These are phyloP conservation scores for Neurospora pannonica DNA, from an alignment of 495 filamentous ascomycete species.

Conservation along the genomic window DNA sequence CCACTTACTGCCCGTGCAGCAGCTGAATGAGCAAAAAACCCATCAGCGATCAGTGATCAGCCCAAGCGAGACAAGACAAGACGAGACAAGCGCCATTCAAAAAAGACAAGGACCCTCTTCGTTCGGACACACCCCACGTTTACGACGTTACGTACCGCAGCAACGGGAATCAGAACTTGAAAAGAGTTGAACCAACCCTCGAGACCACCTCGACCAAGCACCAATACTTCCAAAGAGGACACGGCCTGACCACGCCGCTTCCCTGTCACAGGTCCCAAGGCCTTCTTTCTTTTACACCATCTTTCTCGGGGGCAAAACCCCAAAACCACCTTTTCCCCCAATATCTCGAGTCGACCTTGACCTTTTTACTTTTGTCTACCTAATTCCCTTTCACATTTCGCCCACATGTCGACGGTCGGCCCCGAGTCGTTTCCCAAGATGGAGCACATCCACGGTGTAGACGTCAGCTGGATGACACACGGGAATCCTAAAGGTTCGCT, in stretches of 20 bases:
- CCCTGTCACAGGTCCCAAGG: not conserved
- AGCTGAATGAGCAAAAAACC: not conserved
- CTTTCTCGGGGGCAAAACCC: not conserved
- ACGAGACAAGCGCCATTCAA: not conserved
- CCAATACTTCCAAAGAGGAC: not conserved
- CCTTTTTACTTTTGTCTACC: not conserved
- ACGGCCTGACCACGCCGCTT: not conserved
- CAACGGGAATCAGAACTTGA: not conserved
- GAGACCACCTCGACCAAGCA: not conserved
- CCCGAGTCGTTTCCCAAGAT: slow-evolving; percentile 26
- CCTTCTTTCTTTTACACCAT: not conserved
- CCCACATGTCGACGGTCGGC: not conserved
- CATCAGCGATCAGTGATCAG: not conserved
- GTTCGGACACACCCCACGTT: not conserved
- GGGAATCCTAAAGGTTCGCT: slow-evolving; percentile 38
- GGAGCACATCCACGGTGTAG: slow-evolving; percentile 56
- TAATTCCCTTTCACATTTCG: not conserved
- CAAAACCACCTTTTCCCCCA: not conserved
- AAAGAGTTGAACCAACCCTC: not conserved
- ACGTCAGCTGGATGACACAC: slow-evolving; percentile 59
- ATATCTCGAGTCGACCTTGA: not conserved
- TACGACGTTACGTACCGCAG: not conserved
- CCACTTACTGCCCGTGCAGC: not conserved
- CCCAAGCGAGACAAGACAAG: not conserved
- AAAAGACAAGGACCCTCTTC: not conserved